phyloP scores from a whole-genome alignment of 2,329 filamentous ascomycete genomes.

The Stagonosporopsis chrysanthemi region DNA sequence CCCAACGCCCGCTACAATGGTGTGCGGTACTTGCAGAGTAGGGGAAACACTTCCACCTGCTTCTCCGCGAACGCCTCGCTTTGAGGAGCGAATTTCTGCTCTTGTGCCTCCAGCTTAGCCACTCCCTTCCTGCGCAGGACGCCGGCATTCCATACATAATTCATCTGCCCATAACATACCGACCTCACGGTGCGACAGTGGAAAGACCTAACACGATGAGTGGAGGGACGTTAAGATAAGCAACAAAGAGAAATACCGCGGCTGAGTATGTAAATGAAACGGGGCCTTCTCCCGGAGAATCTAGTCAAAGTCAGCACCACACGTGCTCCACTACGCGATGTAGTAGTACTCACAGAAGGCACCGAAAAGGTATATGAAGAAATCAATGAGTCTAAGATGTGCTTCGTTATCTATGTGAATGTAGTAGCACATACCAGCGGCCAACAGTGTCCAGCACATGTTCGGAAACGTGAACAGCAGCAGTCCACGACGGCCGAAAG shows the following conservation, averaged over 20 bases:
- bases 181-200: slow-evolving; percentile 73
- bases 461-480: slow-evolving; percentile 59
- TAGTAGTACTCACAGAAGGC: slow-evolving; percentile 40
- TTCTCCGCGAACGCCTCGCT: slow-evolving; percentile 25
- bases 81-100: slow-evolving; percentile 15
- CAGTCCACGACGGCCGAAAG: slow-evolving; percentile 60
- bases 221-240: not conserved
- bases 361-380: slow-evolving; percentile 66
- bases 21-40: not conserved
- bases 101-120: slow-evolving; percentile 25
- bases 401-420: slow-evolving; percentile 53
- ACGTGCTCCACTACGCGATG: no score
- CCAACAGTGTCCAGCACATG: slow-evolving; percentile 58
- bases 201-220: slow-evolving; percentile 57
- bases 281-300: slow-evolving; percentile 54
- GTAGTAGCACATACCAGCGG: slow-evolving; percentile 60
- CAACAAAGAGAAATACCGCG: slow-evolving; percentile 53
- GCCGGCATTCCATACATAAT: slow-evolving; percentile 30
- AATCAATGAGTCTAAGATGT: slow-evolving; percentile 59
- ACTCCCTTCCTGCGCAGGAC: slow-evolving; percentile 31
- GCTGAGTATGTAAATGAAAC: slow-evolving; percentile 56
- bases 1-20: not conserved
- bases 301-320: not conserved
- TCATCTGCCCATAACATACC: slow-evolving; percentile 68
- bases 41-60: slow-evolving; percentile 15